Percentiles rank a stretch among this genome's conserved stretches.
phyloP scores from a whole-genome alignment of 805 yeast genomes.

The Saccharomycopsis schoenii region DNA sequence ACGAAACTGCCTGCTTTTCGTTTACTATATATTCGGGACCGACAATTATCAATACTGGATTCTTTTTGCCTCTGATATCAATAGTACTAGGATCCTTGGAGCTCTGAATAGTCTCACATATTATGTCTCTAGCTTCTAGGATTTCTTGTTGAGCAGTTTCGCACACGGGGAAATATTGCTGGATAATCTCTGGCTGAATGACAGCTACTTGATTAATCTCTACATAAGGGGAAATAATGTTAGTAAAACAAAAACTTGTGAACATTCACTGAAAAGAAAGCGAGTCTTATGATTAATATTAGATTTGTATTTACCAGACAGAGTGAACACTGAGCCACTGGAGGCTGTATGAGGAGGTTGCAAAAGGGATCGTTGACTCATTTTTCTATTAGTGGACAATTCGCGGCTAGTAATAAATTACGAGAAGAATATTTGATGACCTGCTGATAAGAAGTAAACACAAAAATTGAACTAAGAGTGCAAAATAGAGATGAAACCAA shows the following conservation, averaged over 20 bases:
- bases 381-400: neutral
- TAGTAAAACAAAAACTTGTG: neutral
- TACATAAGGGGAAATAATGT: neutral
- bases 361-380: conserved; percentile 12
- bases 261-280: neutral
- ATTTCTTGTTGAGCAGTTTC: conserved; percentile 25
- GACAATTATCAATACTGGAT: conserved; percentile 28
- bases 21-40: conserved; percentile 31
- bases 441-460: too few relatives aligned
- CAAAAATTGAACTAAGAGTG: too few relatives aligned
- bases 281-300: too few relatives aligned
- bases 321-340: conserved; percentile 1
- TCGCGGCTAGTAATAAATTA: too few relatives aligned
- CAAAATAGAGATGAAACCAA: too few relatives aligned
- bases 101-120: conserved; percentile 18
- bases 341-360: conserved; percentile 18
- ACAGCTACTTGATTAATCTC: conserved; percentile 30
- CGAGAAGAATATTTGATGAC: too few relatives aligned
- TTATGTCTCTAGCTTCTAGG: conserved; percentile 23
- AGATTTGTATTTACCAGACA: neutral
- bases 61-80: neutral
- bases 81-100: conserved; percentile 12
- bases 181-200: conserved; percentile 37
- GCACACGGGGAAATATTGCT: conserved; percentile 30
- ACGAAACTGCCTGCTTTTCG: conserved; percentile 28